A percentile compares a stretch with the other conserved stretches of the same genome.
phyloP scores from a whole-genome alignment of 2,329 filamentous ascomycete genomes.

The Rutstroemia sp. region DNA sequence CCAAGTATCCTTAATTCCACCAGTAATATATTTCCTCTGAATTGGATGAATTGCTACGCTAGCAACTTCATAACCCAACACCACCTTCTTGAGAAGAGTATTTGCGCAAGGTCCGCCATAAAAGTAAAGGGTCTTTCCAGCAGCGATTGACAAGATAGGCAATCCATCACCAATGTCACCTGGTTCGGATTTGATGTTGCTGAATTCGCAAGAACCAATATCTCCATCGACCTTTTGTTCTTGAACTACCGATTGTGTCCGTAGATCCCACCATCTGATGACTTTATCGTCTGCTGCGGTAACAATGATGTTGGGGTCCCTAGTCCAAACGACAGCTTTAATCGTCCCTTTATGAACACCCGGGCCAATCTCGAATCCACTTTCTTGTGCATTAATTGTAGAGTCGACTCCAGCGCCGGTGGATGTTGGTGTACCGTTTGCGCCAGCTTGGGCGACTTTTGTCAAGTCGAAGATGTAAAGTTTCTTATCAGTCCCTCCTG shows the following conservation, averaged over 20 bases:
- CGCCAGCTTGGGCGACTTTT: conserved; percentile 31
- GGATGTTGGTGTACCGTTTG: conserved; percentile 17
- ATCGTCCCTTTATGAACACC: conserved; percentile 81
- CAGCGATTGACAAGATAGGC: conserved; percentile 77
- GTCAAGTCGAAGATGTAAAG: conserved; percentile 86
- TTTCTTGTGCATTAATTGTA: conserved; percentile 49
- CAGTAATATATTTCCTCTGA: conserved; percentile 78
- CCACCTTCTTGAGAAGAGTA: conserved; percentile 68
- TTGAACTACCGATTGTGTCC: conserved; percentile 65
- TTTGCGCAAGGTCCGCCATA: conserved; percentile 71
- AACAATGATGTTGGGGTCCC: conserved; percentile 78
- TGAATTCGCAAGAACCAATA: conserved; percentile 89
- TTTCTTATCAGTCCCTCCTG: conserved; percentile 94
- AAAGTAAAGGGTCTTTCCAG: conserved; percentile 91
- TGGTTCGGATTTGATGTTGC: conserved; percentile 52
- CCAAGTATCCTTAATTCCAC: conserved; percentile 90
- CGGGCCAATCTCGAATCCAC: conserved; percentile 77
- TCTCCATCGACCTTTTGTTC: conserved; percentile 74
- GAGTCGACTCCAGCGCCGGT: conserved; percentile 29
- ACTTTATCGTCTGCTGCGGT: conserved; percentile 88
- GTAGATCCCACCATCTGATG: conserved; percentile 89
- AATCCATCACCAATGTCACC: conserved; percentile 59
- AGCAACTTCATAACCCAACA: conserved; percentile 77
- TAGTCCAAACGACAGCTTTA: conserved; percentile 94
- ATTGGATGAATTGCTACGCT: conserved; percentile 83